Percentiles rank a stretch among this genome's conserved stretches.
Conservation (phyloP, 2,329 filamentous ascomycete species). For the Rutstroemia sp. region DNA sequence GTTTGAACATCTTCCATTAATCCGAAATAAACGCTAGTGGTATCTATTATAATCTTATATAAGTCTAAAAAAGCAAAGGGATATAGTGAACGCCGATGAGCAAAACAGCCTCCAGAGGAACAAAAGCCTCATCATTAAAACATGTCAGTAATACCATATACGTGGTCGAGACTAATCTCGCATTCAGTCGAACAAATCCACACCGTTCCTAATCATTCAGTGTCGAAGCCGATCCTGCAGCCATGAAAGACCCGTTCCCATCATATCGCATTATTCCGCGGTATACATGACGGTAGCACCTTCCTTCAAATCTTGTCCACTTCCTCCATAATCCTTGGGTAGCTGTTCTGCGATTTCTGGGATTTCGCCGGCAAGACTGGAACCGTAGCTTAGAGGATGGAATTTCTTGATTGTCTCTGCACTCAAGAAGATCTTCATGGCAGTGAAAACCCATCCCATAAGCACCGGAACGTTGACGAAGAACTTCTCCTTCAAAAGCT, state of each 20-base stretch:
- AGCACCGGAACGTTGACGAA: conserved; percentile 89
- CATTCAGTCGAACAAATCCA: too few relatives aligned
- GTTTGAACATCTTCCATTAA: neutral
- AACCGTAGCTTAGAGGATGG: conserved; percentile 69
- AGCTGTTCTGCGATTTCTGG: conserved; percentile 53
- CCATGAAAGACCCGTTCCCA: neutral
- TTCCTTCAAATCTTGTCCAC: conserved; percentile 40
- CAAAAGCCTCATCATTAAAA: neutral
- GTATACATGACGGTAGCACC: conserved; percentile 28
- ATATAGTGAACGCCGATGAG: conserved; percentile 1
- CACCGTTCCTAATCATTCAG: neutral
- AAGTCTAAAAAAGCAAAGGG: conserved; percentile 1
- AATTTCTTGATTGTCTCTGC: conserved; percentile 72
- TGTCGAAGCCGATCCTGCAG: neutral
- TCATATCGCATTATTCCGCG: neutral
- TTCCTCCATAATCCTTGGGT: conserved; percentile 74
- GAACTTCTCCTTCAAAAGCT: conserved; percentile 85
- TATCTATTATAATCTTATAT: neutral
- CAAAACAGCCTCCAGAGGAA: neutral
- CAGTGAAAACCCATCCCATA: conserved; percentile 80
- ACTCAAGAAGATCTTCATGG: conserved; percentile 69
- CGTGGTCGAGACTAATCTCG: neutral
- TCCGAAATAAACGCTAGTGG: neutral
- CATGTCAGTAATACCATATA: neutral
- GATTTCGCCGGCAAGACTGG: conserved; percentile 55